A percentile compares a stretch with the other conserved stretches of the same genome.
Evolutionary conservation across 257 asterid genomes (phyloP).

Genomic region (Prunella vulgaris): DNA sequence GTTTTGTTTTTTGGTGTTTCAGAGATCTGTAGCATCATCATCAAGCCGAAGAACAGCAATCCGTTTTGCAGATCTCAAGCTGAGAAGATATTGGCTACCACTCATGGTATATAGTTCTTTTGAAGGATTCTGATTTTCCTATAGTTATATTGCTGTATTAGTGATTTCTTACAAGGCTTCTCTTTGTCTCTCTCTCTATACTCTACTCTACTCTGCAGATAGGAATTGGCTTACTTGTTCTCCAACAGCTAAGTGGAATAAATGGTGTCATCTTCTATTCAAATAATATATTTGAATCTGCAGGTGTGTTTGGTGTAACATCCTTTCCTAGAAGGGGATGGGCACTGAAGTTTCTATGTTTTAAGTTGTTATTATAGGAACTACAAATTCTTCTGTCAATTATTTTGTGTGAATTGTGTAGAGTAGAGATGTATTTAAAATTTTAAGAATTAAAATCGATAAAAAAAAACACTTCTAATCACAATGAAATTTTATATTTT

Average conservation of each 20-base stretch:
- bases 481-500: too few relatives aligned
- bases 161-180: not conserved
- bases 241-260: slow-evolving; percentile 79
- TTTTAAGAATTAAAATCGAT: too few relatives aligned
- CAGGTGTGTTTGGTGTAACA: slow-evolving; percentile 45
- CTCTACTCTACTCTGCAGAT: slow-evolving; percentile 38
- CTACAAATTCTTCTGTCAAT: too few relatives aligned
- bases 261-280: slow-evolving; percentile 90
- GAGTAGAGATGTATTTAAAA: too few relatives aligned
- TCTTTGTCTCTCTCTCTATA: not conserved
- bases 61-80: slow-evolving; percentile 74
- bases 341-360: not conserved
- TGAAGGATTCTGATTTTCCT: not conserved
- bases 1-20: slow-evolving; percentile 18
- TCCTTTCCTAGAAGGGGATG: not conserved
- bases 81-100: slow-evolving; percentile 94
- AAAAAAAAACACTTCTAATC: too few relatives aligned
- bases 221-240: slow-evolving; percentile 73
- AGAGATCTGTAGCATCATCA: slow-evolving; percentile 76
- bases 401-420: too few relatives aligned
- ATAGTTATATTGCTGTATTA: not conserved
- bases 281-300: slow-evolving; percentile 67
- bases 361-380: not conserved
- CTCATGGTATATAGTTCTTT: slow-evolving; percentile 57
- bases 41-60: slow-evolving; percentile 65